Percentiles rank a stretch among this genome's conserved stretches.
Evolutionary conservation across 495 filamentous ascomycete species (phyloP).

Genomic region (Cercophora sp.): DNA sequence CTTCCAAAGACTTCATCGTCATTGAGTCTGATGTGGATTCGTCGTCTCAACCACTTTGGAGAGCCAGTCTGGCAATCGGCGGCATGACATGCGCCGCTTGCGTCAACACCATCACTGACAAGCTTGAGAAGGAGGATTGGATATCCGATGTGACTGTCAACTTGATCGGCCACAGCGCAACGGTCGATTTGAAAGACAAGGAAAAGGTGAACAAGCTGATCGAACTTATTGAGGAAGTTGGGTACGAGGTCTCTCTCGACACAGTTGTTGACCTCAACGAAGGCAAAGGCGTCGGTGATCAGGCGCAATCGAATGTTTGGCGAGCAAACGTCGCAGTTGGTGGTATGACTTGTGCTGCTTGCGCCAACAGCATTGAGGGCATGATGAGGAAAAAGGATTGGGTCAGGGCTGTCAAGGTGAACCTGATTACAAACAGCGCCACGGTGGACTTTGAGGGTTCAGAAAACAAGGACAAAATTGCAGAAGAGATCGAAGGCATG

Average conservation of each 20-base stretch:
- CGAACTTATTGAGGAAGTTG: constrained; percentile 72
- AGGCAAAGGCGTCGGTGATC: constrained; percentile 18
- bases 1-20: constrained; percentile 21
- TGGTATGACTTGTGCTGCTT: constrained; percentile 83
- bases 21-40: constrained; percentile 19
- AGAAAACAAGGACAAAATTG: constrained; percentile 50
- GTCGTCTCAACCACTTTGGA: constrained; percentile 29
- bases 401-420: constrained; percentile 61
- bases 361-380: constrained; percentile 60
- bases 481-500: constrained; percentile 70
- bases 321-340: constrained; percentile 64
- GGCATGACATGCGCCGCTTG: constrained; percentile 87
- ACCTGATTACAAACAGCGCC: constrained; percentile 69
- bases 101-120: constrained; percentile 61
- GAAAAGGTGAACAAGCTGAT: constrained; percentile 52
- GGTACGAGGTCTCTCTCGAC: constrained; percentile 69
- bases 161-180: constrained; percentile 67
- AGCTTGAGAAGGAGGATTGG: constrained; percentile 60
- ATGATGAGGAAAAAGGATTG: constrained; percentile 60
- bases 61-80: constrained; percentile 64
- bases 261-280: constrained; percentile 33
- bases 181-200: constrained; percentile 56
- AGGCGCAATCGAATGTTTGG: constrained; percentile 36
- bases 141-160: constrained; percentile 62
- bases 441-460: constrained; percentile 58